phyloP scores from a whole-genome alignment of 306 rosid species.

The Dicorynia guianensis region DNA sequence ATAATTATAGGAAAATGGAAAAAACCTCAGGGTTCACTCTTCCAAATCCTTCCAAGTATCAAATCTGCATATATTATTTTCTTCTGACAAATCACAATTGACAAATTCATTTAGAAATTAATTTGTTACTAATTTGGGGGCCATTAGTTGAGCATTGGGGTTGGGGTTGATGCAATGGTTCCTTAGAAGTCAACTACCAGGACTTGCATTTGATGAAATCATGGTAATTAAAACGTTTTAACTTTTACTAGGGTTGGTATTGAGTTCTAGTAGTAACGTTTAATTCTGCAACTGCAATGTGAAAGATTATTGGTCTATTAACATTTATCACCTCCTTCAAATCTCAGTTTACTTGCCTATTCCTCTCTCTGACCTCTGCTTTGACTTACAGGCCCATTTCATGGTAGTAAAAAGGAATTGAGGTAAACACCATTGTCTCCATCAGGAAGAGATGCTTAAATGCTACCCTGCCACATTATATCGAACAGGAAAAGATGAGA shows the following conservation, averaged over 20 bases:
- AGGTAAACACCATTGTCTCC: slow-evolving; percentile 40
- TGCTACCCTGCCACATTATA: slow-evolving; percentile 14
- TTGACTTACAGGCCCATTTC: slow-evolving; percentile 44
- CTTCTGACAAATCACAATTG: slow-evolving; percentile 33
- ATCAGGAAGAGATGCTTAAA: slow-evolving; percentile 35
- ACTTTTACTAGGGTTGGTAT: neutral
- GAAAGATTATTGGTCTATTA: slow-evolving; percentile 30
- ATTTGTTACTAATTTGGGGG: slow-evolving; percentile 8
- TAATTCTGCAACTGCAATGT: slow-evolving; percentile 33
- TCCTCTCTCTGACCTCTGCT: slow-evolving; percentile 28
- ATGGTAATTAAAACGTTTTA: slow-evolving; percentile 4
- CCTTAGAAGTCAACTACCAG: slow-evolving; percentile 54
- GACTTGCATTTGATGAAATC: slow-evolving; percentile 41
- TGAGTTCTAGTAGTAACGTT: slow-evolving; percentile 31
- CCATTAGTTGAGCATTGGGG: slow-evolving; percentile 54
- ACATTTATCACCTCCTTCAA: slow-evolving; percentile 3
- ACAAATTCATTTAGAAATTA: slow-evolving; percentile 36
- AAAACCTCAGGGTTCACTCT: slow-evolving; percentile 36
- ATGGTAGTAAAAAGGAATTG: slow-evolving; percentile 15
- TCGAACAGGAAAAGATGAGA: slow-evolving; percentile 15
- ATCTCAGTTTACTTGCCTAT: slow-evolving; percentile 16
- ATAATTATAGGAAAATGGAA: neutral
- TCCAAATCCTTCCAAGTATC: slow-evolving; percentile 24
- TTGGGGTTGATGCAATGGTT: slow-evolving; percentile 61
- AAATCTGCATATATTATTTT: slow-evolving; percentile 6